These are phyloP conservation scores for Lodderomyces elongisporus DNA, from an alignment of 1,139 yeast species.

Conservation along the genomic window DNA sequence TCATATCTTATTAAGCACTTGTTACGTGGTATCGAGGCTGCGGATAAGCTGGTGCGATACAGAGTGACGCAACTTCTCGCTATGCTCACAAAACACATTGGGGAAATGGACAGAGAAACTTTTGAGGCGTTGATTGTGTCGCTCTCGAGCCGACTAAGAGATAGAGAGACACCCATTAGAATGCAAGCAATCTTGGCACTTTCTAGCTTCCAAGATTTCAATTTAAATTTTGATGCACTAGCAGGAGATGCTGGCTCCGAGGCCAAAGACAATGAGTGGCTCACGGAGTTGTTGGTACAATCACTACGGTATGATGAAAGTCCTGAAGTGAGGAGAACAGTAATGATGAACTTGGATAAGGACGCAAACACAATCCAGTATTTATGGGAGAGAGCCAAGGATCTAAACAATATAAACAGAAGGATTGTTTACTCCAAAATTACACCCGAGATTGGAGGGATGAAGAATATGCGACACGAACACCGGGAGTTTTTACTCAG, in stretches of 20 bases:
- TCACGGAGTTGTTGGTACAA: not conserved
- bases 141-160: constrained; percentile 61
- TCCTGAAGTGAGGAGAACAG: constrained; percentile 87
- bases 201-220: constrained; percentile 65
- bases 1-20: constrained; percentile 62
- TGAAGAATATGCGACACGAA: constrained; percentile 50
- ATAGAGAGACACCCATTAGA: constrained; percentile 75
- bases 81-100: constrained; percentile 63
- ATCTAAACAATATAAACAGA: constrained; percentile 66
- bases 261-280: constrained; percentile 9
- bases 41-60: constrained; percentile 71
- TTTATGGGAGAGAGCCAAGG: constrained; percentile 79
- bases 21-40: constrained; percentile 71
- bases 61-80: constrained; percentile 78
- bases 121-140: constrained; percentile 61
- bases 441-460: constrained; percentile 64
- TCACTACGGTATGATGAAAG: constrained; percentile 49
- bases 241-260: constrained; percentile 30
- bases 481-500: constrained; percentile 62
- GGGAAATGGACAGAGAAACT: constrained; percentile 71
- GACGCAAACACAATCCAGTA: constrained; percentile 50
- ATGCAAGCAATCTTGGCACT: constrained; percentile 79
- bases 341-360: constrained; percentile 63
- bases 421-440: constrained; percentile 67
- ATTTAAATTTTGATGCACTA: constrained; percentile 37